Conservation (phyloP, 2,329 filamentous ascomycete species). For the Catunica adiposa region DNA sequence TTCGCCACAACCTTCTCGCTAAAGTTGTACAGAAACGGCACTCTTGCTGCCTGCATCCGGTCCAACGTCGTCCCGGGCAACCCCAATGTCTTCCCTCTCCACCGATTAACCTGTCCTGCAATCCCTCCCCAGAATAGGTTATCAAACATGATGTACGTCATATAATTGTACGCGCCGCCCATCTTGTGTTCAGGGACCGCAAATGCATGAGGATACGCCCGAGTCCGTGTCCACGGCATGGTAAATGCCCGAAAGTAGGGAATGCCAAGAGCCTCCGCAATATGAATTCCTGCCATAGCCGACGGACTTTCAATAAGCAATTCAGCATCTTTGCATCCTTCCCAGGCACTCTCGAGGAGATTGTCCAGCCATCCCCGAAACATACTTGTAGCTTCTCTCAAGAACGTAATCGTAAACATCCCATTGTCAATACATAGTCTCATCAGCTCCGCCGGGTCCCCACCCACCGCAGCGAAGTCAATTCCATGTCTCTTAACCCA, state of each 20-base stretch:
- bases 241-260: constrained; percentile 96
- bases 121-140: constrained; percentile 94
- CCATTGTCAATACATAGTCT: constrained; percentile 89
- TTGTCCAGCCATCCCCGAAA: constrained; percentile 94
- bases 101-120: constrained; percentile 77
- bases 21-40: constrained; percentile 98
- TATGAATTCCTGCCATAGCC: constrained; percentile 95
- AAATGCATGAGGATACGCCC: constrained; percentile 93
- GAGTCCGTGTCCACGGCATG: constrained; percentile 95
- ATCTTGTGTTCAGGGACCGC: constrained; percentile 84
- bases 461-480: constrained; percentile 74
- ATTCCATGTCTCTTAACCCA: constrained; percentile 93
- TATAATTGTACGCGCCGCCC: constrained; percentile 87
- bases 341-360: constrained; percentile 65
- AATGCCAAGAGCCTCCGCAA: constrained; percentile 80
- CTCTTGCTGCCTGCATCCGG: constrained; percentile 89
- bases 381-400: constrained; percentile 69
- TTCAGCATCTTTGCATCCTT: constrained; percentile 71
- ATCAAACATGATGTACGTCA: constrained; percentile 93
- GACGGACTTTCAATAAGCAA: constrained; percentile 88
- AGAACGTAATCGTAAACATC: constrained; percentile 86
- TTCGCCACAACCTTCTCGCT: constrained; percentile 86
- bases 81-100: constrained; percentile 67
- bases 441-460: constrained; percentile 90
- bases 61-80: constrained; percentile 69